A percentile compares a stretch with the other conserved stretches of the same genome.
phyloP scores from a whole-genome alignment of 2,329 filamentous ascomycete species.

The Venturiaceae sp. region DNA sequence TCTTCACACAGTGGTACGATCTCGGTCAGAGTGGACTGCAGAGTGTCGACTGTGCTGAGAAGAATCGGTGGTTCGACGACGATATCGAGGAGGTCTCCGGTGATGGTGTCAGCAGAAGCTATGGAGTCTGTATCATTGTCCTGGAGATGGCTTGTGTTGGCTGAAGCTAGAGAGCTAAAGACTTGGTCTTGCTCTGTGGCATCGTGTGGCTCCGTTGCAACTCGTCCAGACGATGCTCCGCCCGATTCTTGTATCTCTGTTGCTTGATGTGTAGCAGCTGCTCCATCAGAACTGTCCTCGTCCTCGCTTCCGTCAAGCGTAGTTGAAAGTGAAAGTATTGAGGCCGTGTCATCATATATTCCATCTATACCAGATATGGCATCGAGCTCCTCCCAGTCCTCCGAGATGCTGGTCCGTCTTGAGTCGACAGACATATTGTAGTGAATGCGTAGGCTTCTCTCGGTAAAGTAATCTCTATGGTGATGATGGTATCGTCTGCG shows the following conservation, averaged over 20 bases:
- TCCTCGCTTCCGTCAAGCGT: neutral
- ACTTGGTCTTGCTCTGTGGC: too few species aligned
- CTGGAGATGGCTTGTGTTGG: too few species aligned
- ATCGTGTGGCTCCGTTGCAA: too few species aligned
- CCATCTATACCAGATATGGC: neutral
- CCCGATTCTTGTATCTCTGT: neutral
- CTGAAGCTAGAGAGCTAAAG: too few species aligned
- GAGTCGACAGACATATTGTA: neutral
- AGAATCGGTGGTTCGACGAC: neutral
- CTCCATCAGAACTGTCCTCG: neutral
- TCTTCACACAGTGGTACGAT: neutral
- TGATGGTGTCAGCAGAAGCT: neutral
- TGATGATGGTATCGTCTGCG: neutral
- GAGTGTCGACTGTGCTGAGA: neutral
- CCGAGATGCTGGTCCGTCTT: neutral
- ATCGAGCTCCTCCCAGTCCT: neutral
- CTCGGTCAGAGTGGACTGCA: neutral
- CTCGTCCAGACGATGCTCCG: too few species aligned
- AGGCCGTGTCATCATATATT: neutral
- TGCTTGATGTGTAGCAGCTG: neutral
- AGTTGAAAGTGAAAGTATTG: neutral
- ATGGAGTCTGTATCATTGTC: neutral
- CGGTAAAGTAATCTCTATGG: too few species aligned
- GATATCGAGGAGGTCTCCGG: neutral
- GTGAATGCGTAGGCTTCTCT: too few species aligned